Evolutionary conservation across 2,329 filamentous ascomycete species (phyloP).

Genomic region (Aureobasidium vineae): DNA sequence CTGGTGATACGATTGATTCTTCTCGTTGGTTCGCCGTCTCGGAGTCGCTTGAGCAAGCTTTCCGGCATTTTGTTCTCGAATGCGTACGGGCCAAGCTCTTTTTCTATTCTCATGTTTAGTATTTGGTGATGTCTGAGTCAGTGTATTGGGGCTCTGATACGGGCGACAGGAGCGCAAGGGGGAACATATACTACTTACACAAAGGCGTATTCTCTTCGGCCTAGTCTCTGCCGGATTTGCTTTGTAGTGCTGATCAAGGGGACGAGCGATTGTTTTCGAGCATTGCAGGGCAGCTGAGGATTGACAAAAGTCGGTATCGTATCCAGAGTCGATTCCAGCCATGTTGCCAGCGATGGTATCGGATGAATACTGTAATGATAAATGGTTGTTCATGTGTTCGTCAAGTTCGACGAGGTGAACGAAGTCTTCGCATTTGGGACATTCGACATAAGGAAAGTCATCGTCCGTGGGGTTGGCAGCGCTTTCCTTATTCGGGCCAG

Average conservation of each 20-base stretch:
- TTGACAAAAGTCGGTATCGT: too few relatives aligned
- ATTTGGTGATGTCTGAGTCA: too few relatives aligned
- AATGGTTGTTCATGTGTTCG: slow-evolving; percentile 49
- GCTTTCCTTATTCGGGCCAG: not conserved
- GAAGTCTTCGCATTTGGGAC: slow-evolving; percentile 47
- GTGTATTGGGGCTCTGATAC: not conserved
- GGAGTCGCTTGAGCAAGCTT: slow-evolving; percentile 42
- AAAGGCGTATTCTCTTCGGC: not conserved
- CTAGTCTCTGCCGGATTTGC: not conserved
- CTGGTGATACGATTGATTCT: slow-evolving; percentile 41
- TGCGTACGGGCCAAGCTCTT: slow-evolving; percentile 47
- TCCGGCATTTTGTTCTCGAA: slow-evolving; percentile 47
- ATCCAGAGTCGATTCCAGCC: not conserved
- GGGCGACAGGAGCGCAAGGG: not conserved
- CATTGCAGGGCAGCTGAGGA: not conserved
- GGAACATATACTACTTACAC: not conserved
- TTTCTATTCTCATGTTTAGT: slow-evolving; percentile 35
- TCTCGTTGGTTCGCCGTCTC: slow-evolving; percentile 40
- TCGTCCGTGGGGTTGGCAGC: not conserved
- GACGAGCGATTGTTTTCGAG: slow-evolving; percentile 5
- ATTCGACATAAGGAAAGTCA: slow-evolving; percentile 37
- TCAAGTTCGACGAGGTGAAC: slow-evolving; percentile 45
- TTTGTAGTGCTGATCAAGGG: not conserved
- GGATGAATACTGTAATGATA: slow-evolving; percentile 24
- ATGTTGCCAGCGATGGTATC: slow-evolving; percentile 1